Conservation (phyloP, 345 rosid genomes). For the Durio zibethinus region DNA sequence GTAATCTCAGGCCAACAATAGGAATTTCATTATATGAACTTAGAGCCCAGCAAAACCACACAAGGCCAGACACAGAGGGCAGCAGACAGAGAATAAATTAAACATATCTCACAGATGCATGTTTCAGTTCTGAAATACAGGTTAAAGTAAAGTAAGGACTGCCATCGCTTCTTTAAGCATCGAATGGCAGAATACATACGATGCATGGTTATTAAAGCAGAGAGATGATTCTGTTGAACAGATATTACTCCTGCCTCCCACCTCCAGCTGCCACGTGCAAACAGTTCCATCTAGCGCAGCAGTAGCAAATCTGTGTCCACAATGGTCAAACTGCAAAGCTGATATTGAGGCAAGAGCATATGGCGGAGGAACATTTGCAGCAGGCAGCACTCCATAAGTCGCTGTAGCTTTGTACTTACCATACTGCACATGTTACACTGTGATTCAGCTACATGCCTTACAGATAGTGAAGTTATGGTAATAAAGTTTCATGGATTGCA, state of each 20-base stretch:
- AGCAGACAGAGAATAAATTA: neutral
- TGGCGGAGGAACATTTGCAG: conserved; percentile 81
- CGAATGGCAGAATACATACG: conserved; percentile 48
- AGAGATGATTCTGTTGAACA: conserved; percentile 82
- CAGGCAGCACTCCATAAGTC: conserved; percentile 89
- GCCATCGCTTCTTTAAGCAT: neutral
- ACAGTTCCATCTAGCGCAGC: conserved; percentile 90
- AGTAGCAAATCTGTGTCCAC: conserved; percentile 86
- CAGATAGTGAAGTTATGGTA: neutral
- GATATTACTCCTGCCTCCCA: conserved; percentile 84
- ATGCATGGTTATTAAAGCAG: conserved; percentile 79
- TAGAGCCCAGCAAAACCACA: neutral
- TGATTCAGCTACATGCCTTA: conserved; percentile 22
- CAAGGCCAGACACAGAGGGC: neutral
- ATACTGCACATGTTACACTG: conserved; percentile 53
- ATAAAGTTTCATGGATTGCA: conserved; percentile 7
- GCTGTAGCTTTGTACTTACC: conserved; percentile 77
- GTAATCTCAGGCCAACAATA: neutral
- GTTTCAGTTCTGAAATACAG: neutral
- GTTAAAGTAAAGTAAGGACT: conserved; percentile 6
- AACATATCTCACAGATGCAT: neutral
- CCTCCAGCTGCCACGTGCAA: conserved; percentile 93
- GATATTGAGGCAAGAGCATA: conserved; percentile 87
- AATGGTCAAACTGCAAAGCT: conserved; percentile 76
- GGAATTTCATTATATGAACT: neutral